Conservation (phyloP, 1,284 basidiomycete genomes). For the Heterobasidion irregulare region DNA sequence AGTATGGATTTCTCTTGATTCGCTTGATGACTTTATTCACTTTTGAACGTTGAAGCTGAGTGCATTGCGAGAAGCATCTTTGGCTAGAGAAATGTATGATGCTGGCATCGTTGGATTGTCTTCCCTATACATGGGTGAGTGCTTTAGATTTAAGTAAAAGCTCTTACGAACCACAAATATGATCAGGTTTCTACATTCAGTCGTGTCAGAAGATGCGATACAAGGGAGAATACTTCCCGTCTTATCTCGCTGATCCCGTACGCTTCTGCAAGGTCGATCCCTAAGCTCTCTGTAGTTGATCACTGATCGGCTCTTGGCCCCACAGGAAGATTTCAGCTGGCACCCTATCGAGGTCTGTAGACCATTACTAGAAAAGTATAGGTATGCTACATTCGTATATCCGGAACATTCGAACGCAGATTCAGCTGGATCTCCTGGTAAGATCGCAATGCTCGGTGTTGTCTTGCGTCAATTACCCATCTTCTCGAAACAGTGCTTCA, state of each 20-base stretch:
- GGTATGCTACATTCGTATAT: slow-evolving; percentile 62
- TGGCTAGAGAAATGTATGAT: slow-evolving; percentile 65
- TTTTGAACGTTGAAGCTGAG: slow-evolving; percentile 46
- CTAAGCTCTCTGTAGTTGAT: not conserved
- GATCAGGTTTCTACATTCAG: slow-evolving; percentile 83
- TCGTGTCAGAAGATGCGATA: slow-evolving; percentile 95
- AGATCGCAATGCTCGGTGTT: not conserved
- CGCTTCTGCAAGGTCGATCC: slow-evolving; percentile 12
- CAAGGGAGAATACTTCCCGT: slow-evolving; percentile 89
- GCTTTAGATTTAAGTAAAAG: not conserved
- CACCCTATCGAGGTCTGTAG: slow-evolving; percentile 56
- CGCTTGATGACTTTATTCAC: not conserved
- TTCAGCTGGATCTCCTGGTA: not conserved
- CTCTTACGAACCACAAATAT: not conserved
- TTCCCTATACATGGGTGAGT: slow-evolving; percentile 80
- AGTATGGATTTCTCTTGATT: slow-evolving; percentile 24
- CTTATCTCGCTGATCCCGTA: slow-evolving; percentile 84
- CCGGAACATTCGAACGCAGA: slow-evolving; percentile 43
- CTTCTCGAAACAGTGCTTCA: not conserved
- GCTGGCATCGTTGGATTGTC: slow-evolving; percentile 59
- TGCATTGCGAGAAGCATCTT: slow-evolving; percentile 70
- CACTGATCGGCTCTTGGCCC: not conserved
- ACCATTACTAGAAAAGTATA: slow-evolving; percentile 52
- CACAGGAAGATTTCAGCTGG: slow-evolving; percentile 72
- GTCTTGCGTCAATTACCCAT: not conserved